Evolutionary conservation across 805 yeast genomes (phyloP), one percentile per base, ranked within the genome.

Genomic region (Phaffomyces thermotolerans): DNA sequence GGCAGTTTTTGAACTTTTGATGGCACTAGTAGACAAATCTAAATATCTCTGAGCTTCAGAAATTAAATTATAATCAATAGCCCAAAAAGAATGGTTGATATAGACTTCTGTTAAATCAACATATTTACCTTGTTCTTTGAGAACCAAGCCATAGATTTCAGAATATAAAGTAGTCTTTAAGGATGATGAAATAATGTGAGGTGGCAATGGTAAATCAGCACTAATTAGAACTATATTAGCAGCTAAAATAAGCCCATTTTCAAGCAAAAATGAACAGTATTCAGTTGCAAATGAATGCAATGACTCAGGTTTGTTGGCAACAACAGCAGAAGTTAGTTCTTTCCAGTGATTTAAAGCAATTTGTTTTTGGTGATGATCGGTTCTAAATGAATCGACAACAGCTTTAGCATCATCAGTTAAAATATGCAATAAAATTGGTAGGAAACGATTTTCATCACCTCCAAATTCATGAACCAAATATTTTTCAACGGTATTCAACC

Each of bases 1-100:
- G 8, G 61, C 54, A 9, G 62, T 51, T 46, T 67, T 73, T 0
- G 69, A 63, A 0, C 69, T 49, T 46, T 71, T 73, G 41, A 75
- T 48, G 3, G 58, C 44, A 4, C 67, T 48, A n/a, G 60, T 52
- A 9, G 82, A 67, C 17, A 58, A 51, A 49, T 85, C 95, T 39
- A 76, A 60, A 49, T 82, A 81, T 52, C 69, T 79, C 37, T 81
- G 79, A 3, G 95, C 80, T 17, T 76, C 81, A 2, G 70, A 48
- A 14, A 69, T 57, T 31, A 65, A 58, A 2, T 91, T 93, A 47
- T 71, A 65, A 51, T 89, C 97, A 4, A 84, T 81, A 48, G 89
- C 67, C 22, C 72, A 64, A 38, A 73, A 72, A 0, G 93, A 93
- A 54, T 85, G 93, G 24, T 68, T 69, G 34, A 86, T 63, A 56